Conservation (phyloP, 306 rosid genomes). For the Trifolium repens region DNA sequence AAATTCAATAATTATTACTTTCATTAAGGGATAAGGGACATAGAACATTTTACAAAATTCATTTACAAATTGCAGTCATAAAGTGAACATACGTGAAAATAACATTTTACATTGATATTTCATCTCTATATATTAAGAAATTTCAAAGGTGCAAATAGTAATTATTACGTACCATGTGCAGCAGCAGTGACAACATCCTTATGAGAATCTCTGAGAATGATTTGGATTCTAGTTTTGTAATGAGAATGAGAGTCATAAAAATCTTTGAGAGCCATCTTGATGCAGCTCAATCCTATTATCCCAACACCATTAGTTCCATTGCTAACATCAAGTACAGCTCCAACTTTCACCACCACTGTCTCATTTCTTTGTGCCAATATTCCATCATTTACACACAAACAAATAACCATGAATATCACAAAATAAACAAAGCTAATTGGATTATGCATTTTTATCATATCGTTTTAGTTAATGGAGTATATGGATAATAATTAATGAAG, state of each 20-base stretch:
- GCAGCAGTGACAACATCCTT: conserved; percentile 36
- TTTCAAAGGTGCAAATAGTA: neutral
- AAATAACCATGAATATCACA: neutral
- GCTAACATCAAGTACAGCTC: conserved; percentile 46
- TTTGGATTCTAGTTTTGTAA: conserved; percentile 39
- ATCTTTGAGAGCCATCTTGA: conserved; percentile 42
- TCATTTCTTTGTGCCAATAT: neutral
- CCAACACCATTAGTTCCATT: neutral
- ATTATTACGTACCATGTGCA: conserved; percentile 37
- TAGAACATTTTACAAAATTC: too few species aligned
- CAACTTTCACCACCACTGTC: conserved; percentile 39
- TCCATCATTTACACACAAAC: neutral
- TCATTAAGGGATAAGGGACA: too few species aligned
- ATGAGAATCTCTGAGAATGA: conserved; percentile 35
- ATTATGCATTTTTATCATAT: neutral
- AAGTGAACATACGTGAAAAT: too few species aligned
- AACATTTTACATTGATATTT: too few species aligned
- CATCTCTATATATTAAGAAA: too few species aligned
- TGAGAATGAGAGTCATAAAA: conserved; percentile 41
- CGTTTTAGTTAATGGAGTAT: neutral
- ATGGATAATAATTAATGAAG: too few species aligned
- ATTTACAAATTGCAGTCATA: too few species aligned
- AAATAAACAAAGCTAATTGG: neutral
- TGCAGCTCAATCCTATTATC: conserved; percentile 46
- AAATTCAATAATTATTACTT: too few species aligned